Conservation (phyloP, 1,284 basidiomycete genomes). For the Apiotrichum montevideense region DNA sequence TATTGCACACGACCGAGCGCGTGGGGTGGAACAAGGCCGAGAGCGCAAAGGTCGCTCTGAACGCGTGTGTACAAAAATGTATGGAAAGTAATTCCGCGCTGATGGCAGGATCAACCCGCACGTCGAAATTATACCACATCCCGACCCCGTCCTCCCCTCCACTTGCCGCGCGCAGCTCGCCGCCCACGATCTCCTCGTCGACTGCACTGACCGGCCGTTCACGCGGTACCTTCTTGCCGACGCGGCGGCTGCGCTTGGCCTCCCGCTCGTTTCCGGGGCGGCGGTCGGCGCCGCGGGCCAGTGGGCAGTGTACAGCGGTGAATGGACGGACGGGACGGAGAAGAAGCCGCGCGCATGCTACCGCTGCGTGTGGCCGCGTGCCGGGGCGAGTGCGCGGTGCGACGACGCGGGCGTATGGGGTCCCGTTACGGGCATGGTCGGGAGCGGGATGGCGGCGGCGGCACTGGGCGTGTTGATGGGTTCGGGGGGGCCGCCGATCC, state of each 20-base stretch:
- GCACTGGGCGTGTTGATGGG: conserved; percentile 75
- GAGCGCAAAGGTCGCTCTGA: conserved; percentile 61
- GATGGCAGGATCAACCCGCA: conserved; percentile 62
- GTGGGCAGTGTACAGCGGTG: conserved; percentile 61
- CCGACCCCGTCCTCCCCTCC: conserved; percentile 53
- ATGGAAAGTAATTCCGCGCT: too few relatives aligned
- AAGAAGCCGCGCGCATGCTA: conserved; percentile 70
- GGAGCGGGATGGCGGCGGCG: conserved; percentile 84
- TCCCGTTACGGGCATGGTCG: conserved; percentile 82
- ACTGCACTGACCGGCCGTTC: conserved; percentile 91
- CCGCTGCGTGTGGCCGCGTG: conserved; percentile 80
- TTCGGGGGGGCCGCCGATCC: conserved; percentile 51
- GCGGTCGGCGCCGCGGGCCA: conserved; percentile 90
- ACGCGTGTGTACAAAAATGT: too few relatives aligned
- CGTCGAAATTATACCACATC: conserved; percentile 55
- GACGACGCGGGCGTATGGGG: conserved; percentile 90
- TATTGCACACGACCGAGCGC: conserved; percentile 73
- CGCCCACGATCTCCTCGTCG: conserved; percentile 71
- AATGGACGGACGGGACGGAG: conserved; percentile 12
- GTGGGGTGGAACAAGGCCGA: conserved; percentile 78
- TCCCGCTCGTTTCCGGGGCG: conserved; percentile 85
- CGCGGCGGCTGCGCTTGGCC: conserved; percentile 63
- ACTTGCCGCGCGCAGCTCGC: conserved; percentile 61
- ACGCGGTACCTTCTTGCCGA: conserved; percentile 95
- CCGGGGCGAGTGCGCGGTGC: conserved; percentile 58